Evolutionary conservation across 805 yeast species (phyloP), one percentile per base, ranked within the genome.

Genomic region (Brettanomyces anomalus): DNA sequence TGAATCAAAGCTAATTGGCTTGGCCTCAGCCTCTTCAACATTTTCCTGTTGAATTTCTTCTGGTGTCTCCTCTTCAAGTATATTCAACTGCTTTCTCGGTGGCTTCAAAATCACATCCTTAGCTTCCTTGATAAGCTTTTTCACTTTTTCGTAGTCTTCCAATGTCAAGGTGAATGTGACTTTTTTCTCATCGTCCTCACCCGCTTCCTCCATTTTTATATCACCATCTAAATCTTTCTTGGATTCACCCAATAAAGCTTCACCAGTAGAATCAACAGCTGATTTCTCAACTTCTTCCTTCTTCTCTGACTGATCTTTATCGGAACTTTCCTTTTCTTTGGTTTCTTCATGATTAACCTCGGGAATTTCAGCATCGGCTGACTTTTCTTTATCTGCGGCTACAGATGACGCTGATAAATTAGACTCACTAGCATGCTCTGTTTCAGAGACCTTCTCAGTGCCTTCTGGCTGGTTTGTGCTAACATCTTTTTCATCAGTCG

Each of bases 1-100:
- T 20, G 79, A 67, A 45, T 76, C 81, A 37, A 72, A 65, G 44
- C 83, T 76, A 19, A 77, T 67, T 3, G 85, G 85, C 50, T 72
- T 71, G 13, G 35, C 24, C 14, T 14, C 31, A 5, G 41, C 7
- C 36, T 64, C 71, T 18, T 58, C 67, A n/a, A 52, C 55, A 11
- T 41, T 39, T 5, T 32, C 15, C 33, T 41, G 26, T 10, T 47
- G 48, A 7, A 43, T 54, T 19, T 52, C 53, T 13, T 46, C 54
- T 37, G 50, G 50, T 16, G 50, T 48, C 21, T 49, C 56, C 32
- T 56, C 53, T 15, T 60, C 60, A 16, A 60, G 50, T 16, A 62
- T 53, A 37, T 57, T 63, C 41, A 61, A 42, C 16, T 61, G 60
- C 39, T 52, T 55, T 47, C 59, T 57, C 13, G 63, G 66, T 19